Evolutionary conservation across 164 flowering plant species (phyloP).

Genomic region (Liquidambar formosana): DNA sequence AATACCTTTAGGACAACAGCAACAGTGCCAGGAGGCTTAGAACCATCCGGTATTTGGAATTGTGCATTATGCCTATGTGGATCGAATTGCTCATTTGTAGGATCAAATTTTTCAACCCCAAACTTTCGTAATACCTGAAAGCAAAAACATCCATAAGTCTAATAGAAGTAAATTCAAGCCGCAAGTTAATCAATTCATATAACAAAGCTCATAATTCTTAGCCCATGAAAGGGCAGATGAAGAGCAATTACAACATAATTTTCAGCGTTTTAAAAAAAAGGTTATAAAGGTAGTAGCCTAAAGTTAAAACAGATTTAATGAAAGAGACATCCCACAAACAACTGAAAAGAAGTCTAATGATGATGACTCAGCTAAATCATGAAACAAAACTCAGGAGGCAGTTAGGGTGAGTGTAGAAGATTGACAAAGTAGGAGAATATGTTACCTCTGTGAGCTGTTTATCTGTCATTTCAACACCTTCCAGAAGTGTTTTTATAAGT

Average conservation of each 20-base stretch:
- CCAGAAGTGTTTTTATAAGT: slow-evolving; percentile 76
- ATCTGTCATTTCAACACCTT: slow-evolving; percentile 97
- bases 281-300: too few species aligned
- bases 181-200: neutral
- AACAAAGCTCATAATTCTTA: too few species aligned
- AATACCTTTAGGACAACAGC: slow-evolving; percentile 82
- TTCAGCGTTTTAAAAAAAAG: too few species aligned
- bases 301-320: too few species aligned
- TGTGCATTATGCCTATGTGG: slow-evolving; percentile 84
- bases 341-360: too few species aligned
- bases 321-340: too few species aligned
- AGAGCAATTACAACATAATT: too few species aligned
- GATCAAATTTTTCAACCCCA: slow-evolving; percentile 74
- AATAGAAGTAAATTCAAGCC: too few species aligned
- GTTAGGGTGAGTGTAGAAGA: too few species aligned
- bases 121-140: slow-evolving; percentile 74
- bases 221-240: too few species aligned
- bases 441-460: slow-evolving; percentile 84
- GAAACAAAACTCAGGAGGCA: too few species aligned
- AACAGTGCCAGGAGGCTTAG: slow-evolving; percentile 76
- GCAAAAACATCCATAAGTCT: slow-evolving; percentile 4
- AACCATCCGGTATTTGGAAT: slow-evolving; percentile 73
- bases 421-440: neutral
- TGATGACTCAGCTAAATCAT: too few species aligned
- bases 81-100: slow-evolving; percentile 77